Base-by-base conservation (phyloP, 805 yeast genomes). In the Lipomyces starkeyi region DNA sequence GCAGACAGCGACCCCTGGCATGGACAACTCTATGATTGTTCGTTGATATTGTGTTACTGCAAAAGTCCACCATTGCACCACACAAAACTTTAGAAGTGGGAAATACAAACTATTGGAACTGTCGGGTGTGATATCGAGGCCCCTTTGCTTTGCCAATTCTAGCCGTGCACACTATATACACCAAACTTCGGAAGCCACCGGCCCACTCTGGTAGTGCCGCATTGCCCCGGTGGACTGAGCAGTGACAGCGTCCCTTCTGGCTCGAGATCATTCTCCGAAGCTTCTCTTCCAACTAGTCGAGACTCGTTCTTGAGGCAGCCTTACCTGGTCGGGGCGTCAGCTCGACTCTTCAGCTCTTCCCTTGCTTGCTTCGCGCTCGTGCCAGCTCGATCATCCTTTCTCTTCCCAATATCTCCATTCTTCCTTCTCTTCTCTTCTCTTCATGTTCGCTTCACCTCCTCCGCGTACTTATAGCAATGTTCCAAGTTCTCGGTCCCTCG, bases 401-500 rank as follows among this genome's bases (percentile, higher is more conserved):
- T 27, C 43, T 52, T 14, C 43, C 32, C 32, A 47, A 9, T 14
- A 47, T 20, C 54, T 55, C n/a, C 47, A 4, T 35, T 20, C 59
- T 27, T 43, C 55, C 57, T 54, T 22, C 63, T 27, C 61, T 53
- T 43, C 54, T 43, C 40, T 3, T n/a, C n/a, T n/a, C n/a, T 9
- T 43, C 57, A 5, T 34, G 49, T 32, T 13, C 47, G 52, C 47
- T 54, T 58, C 7, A 3, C 53, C 14, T 43, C 40, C 3, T 43
- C 25, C 32, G 29, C 57, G 8, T 54, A 7, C n/a, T 14, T n/a
- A 17, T 43, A 53, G 14, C 14, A 20, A 53, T 53, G 56, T 25
- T 25, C 32, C 56, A 53, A 53, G 56, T 35, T 9, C 61, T 60
- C 25, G 49, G 52, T n/a, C 61, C 35, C 43, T 54, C 67, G 32